Evolutionary conservation across 495 filamentous ascomycete species (phyloP).

Genomic region (Neurospora africana): DNA sequence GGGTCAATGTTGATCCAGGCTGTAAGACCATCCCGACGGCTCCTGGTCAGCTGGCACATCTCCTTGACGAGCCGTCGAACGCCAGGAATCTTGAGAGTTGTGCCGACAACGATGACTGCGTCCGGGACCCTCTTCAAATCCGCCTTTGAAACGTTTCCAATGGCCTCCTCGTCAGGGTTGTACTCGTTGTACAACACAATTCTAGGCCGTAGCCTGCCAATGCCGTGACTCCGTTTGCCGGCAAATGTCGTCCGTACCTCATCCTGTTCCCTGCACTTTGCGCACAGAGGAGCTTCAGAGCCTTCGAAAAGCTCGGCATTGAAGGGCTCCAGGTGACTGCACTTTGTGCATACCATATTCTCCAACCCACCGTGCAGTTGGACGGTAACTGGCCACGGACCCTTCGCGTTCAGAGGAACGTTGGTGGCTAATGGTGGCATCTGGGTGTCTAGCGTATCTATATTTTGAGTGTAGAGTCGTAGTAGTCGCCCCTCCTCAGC

Average conservation of each 20-base stretch:
- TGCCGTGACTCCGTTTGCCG: slow-evolving; percentile 86
- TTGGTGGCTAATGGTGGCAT: slow-evolving; percentile 69
- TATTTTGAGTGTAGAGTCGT: slow-evolving; percentile 90
- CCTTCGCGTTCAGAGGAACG: slow-evolving; percentile 61
- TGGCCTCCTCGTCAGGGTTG: slow-evolving; percentile 92
- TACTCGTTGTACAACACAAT: slow-evolving; percentile 97
- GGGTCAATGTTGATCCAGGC: slow-evolving; percentile 91
- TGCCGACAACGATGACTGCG: slow-evolving; percentile 88
- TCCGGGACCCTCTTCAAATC: slow-evolving; percentile 81
- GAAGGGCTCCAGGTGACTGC: slow-evolving; percentile 64
- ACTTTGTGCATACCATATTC: slow-evolving; percentile 95
- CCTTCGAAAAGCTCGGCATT: slow-evolving; percentile 72
- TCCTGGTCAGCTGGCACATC: slow-evolving; percentile 70
- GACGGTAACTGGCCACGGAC: slow-evolving; percentile 84
- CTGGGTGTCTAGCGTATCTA: slow-evolving; percentile 85
- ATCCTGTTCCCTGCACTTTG: slow-evolving; percentile 64
- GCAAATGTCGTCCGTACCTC: slow-evolving; percentile 61
- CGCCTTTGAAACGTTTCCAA: slow-evolving; percentile 75
- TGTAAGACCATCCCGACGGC: slow-evolving; percentile 75
- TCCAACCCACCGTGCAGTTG: slow-evolving; percentile 90
- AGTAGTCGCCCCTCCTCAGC: slow-evolving; percentile 83
- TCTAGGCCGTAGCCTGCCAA: slow-evolving; percentile 79
- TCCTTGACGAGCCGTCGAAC: slow-evolving; percentile 82
- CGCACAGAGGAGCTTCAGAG: slow-evolving; percentile 72
- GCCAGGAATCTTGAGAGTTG: slow-evolving; percentile 88